phyloP scores from a whole-genome alignment of 768 basidiomycete species.

The Sarcodon sp. region DNA sequence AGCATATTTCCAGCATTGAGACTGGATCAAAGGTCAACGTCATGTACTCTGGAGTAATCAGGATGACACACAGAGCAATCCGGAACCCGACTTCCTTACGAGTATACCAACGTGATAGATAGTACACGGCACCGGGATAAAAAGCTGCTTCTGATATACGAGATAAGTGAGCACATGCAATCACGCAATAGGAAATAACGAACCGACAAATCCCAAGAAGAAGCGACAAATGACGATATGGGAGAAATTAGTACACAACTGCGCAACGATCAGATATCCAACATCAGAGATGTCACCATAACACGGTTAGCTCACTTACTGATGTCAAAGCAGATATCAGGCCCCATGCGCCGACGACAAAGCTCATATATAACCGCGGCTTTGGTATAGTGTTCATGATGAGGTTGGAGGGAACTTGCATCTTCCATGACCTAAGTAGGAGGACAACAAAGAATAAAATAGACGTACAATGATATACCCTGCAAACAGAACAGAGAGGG shows the following conservation, averaged over 20 bases:
- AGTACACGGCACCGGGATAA: background rate
- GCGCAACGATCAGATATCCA: background rate
- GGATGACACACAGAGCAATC: constrained; percentile 13
- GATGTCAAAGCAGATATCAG: constrained; percentile 23
- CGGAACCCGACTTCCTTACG: constrained; percentile 24
- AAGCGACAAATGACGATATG: constrained; percentile 16
- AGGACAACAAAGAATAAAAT: constrained; percentile 3
- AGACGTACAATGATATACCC: constrained; percentile 17
- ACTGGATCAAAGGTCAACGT: background rate
- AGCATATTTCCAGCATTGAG: constrained; percentile 25
- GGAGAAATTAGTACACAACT: constrained; percentile 15
- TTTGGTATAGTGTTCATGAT: constrained; percentile 18
- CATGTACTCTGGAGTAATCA: background rate
- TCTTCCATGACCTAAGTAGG: background rate
- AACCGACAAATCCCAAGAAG: constrained; percentile 24
- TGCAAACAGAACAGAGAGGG: constrained; percentile 13
- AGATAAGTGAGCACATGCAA: background rate
- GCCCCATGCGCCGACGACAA: constrained; percentile 21
- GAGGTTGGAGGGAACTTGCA: constrained; percentile 13
- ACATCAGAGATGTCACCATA: background rate
- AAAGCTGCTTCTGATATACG: background rate
- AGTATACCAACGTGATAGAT: constrained; percentile 25
- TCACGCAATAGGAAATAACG: background rate
- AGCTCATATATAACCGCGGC: constrained; percentile 15
- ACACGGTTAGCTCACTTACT: constrained; percentile 5